A percentile compares a stretch with the other conserved stretches of the same genome.
phyloP scores from a whole-genome alignment of 1,284 basidiomycete genomes.

The Trichosporon sp. region DNA sequence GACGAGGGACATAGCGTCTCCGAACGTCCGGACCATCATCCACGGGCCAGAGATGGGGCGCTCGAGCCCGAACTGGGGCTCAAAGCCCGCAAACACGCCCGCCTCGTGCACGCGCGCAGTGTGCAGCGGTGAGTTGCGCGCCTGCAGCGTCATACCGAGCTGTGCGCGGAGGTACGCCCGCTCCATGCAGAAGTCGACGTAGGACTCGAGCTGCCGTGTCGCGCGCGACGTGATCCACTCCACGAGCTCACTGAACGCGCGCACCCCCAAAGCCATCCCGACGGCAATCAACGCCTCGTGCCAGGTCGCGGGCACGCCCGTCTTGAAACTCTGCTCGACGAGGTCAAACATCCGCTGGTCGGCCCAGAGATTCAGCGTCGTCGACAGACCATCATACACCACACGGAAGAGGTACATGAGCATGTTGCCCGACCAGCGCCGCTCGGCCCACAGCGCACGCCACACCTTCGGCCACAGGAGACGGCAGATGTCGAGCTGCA shows the following conservation, averaged over 20 bases:
- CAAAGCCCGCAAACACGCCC: slow-evolving; percentile 41
- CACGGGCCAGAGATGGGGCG: slow-evolving; percentile 15
- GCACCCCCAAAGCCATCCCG: background rate
- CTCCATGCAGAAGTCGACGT: slow-evolving; percentile 65
- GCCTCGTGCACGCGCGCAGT: slow-evolving; percentile 74
- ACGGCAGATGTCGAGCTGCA: slow-evolving; percentile 1
- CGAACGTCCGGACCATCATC: slow-evolving; percentile 55
- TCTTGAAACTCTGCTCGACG: slow-evolving; percentile 4
- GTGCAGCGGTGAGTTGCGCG: slow-evolving; percentile 62
- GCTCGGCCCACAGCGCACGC: background rate
- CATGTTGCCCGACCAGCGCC: background rate
- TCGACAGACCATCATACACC: background rate
- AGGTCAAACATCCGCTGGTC: slow-evolving; percentile 4
- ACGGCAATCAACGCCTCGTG: background rate
- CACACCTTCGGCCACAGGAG: background rate
- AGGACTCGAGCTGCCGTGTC: slow-evolving; percentile 50
- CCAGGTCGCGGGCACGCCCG: background rate
- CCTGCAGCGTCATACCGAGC: slow-evolving; percentile 68
- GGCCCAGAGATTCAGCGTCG: slow-evolving; percentile 2
- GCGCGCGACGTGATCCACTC: background rate
- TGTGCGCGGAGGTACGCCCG: slow-evolving; percentile 68
- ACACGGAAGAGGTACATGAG: background rate
- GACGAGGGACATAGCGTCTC: slow-evolving; percentile 62
- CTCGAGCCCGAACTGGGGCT: slow-evolving; percentile 6
- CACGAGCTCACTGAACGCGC: background rate